A percentile compares a stretch with the other conserved stretches of the same genome.
Conservation (phyloP, 1,139 yeast species). For the Blastobotrys ciferrii region DNA sequence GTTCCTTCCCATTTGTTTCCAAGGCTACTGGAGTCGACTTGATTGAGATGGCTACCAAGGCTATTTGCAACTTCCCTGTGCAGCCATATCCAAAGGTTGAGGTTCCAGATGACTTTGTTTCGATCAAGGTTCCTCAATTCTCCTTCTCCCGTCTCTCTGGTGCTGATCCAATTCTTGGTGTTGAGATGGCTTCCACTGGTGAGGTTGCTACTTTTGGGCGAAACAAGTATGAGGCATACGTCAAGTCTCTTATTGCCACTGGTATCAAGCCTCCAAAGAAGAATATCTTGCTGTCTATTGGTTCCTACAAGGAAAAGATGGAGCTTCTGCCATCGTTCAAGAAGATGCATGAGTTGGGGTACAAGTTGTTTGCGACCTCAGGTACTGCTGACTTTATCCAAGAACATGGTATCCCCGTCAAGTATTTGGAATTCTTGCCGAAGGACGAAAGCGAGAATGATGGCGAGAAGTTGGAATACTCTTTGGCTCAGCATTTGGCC, state of each 20-base stretch:
- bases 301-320: slow-evolving; percentile 95
- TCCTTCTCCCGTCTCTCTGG: slow-evolving; percentile 98
- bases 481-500: slow-evolving; percentile 93
- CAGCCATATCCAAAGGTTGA: slow-evolving; percentile 87
- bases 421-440: slow-evolving; percentile 84
- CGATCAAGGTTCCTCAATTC: slow-evolving; percentile 96
- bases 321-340: slow-evolving; percentile 87
- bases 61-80: slow-evolving; percentile 74
- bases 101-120: slow-evolving; percentile 87
- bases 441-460: slow-evolving; percentile 47
- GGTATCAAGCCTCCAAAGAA: slow-evolving; percentile 95
- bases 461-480: slow-evolving; percentile 73
- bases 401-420: slow-evolving; percentile 92
- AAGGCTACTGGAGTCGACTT: slow-evolving; percentile 92
- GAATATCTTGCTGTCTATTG: slow-evolving; percentile 89
- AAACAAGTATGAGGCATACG: slow-evolving; percentile 94
- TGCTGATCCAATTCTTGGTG: slow-evolving; percentile 98
- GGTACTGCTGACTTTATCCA: slow-evolving; percentile 98
- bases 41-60: slow-evolving; percentile 89
- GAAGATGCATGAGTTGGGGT: slow-evolving; percentile 80
- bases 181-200: slow-evolving; percentile 99
- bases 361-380: slow-evolving; percentile 91
- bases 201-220: slow-evolving; percentile 98
- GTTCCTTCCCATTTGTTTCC: slow-evolving; percentile 98
- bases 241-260: slow-evolving; percentile 90